A percentile compares a stretch with the other conserved stretches of the same genome.
Conservation (phyloP, 768 basidiomycete species). For the Mycena sanguinolenta region DNA sequence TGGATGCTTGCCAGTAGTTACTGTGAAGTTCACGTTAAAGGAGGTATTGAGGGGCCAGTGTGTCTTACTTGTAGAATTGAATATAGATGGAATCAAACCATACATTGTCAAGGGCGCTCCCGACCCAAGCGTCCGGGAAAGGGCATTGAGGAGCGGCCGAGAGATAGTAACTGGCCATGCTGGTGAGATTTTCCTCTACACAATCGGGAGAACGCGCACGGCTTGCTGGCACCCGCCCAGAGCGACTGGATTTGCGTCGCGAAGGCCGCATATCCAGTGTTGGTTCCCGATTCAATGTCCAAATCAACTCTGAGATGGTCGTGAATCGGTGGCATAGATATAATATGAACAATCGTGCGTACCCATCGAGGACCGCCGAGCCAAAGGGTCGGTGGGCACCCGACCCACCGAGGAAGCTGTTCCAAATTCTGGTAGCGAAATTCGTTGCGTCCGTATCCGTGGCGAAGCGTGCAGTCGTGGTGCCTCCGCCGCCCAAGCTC, state of each 20-base stretch:
- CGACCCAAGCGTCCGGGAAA: conserved; percentile 75
- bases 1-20: conserved; percentile 68
- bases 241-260: conserved; percentile 65
- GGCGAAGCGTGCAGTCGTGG: no score
- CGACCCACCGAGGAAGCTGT: conserved; percentile 70
- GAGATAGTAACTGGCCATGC: conserved; percentile 65
- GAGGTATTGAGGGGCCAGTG: not conserved
- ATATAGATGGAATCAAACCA: conserved; percentile 80
- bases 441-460: conserved; percentile 63
- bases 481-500: not conserved
- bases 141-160: conserved; percentile 74
- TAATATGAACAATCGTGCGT: no score
- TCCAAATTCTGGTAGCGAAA: conserved; percentile 77
- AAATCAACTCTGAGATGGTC: no score
- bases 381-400: conserved; percentile 72
- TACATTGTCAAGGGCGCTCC: conserved; percentile 68
- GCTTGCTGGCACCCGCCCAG: conserved; percentile 62
- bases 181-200: not conserved
- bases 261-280: conserved; percentile 65
- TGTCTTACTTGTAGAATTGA: conserved; percentile 61
- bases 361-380: conserved; percentile 76
- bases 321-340: no score
- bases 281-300: conserved; percentile 75
- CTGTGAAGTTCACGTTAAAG: conserved; percentile 51
- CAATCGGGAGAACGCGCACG: conserved; percentile 46